phyloP scores from a whole-genome alignment of 1,284 basidiomycete species.

The Puccinia horiana region DNA sequence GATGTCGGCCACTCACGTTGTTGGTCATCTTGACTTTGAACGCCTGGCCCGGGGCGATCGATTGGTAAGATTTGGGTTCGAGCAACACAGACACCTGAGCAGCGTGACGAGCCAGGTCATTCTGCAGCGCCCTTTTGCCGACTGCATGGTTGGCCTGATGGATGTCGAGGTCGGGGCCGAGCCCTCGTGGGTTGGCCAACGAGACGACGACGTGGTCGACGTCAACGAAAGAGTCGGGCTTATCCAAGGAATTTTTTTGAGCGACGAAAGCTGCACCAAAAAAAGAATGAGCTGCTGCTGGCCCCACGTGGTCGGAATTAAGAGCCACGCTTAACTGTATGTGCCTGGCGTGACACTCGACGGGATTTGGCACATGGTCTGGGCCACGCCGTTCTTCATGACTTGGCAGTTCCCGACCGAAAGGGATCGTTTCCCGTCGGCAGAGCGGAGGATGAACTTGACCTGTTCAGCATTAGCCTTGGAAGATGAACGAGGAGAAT shows the following conservation, averaged over 20 bases:
- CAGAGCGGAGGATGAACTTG: constrained; percentile 2
- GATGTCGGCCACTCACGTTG: constrained; percentile 3
- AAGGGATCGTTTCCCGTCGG: constrained; percentile 18
- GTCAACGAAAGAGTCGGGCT: not conserved
- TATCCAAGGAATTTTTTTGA: not conserved
- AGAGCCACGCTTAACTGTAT: constrained; percentile 17
- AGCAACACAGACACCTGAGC: constrained; percentile 4
- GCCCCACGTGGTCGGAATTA: not conserved
- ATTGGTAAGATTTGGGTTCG: constrained; percentile 6
- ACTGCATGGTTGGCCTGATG: not conserved
- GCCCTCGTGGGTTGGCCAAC: constrained; percentile 23
- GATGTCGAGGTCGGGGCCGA: constrained; percentile 5
- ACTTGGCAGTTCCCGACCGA: constrained; percentile 13
- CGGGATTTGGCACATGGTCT: constrained; percentile 29
- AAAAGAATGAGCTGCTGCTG: not conserved
- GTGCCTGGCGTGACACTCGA: constrained; percentile 14
- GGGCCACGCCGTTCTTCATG: not conserved
- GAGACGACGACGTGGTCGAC: constrained; percentile 18
- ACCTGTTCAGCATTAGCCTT: not conserved
- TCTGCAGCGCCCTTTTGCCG: constrained; percentile 5
- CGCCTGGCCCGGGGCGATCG: not conserved
- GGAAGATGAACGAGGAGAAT: not conserved
- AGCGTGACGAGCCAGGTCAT: not conserved
- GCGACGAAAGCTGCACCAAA: constrained; percentile 7
- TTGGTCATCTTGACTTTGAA: constrained; percentile 10